Conservation (phyloP, 305 asterid species). For the Caryopteris hybrid region DNA sequence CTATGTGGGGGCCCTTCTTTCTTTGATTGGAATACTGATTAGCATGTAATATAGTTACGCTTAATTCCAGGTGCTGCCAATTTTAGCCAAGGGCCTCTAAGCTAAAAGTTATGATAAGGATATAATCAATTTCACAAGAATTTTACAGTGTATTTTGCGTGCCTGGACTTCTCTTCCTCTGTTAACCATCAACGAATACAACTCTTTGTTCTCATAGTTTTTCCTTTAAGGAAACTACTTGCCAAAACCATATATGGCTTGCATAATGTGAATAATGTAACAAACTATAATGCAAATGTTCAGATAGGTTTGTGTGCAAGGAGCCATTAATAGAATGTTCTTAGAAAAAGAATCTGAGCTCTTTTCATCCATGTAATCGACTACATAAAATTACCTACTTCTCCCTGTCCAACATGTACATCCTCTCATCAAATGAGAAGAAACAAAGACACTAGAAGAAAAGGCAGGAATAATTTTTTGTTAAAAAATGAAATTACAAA, state of each 20-base stretch:
- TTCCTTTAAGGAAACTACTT: not conserved
- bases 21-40: no score
- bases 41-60: no score
- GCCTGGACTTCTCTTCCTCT: not conserved
- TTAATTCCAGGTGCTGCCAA: no score
- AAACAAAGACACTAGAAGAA: not conserved
- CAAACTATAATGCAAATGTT: no score
- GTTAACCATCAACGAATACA: not conserved
- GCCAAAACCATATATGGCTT: no score
- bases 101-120: not conserved
- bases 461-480: not conserved
- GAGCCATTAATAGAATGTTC: no score
- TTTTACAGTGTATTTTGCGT: not conserved
- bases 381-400: not conserved
- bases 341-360: no score
- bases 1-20: no score
- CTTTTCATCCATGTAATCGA: not conserved
- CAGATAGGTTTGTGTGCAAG: no score
- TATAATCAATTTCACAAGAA: not conserved
- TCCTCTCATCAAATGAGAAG: not conserved
- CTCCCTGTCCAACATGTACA: not conserved
- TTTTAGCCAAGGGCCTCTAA: not conserved
- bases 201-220: not conserved
- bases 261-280: no score
- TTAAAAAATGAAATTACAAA: no score